Conservation (phyloP, 805 yeast genomes). For the Dipodascus albidus region DNA sequence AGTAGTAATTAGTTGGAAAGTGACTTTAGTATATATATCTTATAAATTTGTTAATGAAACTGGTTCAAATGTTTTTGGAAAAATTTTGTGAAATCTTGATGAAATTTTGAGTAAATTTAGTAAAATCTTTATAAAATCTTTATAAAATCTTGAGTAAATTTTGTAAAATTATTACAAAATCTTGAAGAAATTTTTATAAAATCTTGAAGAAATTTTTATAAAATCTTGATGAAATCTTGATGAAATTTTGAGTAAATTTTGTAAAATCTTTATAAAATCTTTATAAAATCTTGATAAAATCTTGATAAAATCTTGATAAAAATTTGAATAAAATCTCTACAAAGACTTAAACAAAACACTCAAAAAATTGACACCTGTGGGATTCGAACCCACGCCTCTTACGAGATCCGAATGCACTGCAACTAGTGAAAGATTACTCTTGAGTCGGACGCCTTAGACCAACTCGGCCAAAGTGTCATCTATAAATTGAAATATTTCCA, state of each 20-base stretch:
- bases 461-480: slow-evolving; percentile 1
- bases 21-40: neutral
- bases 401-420: slow-evolving; percentile 2
- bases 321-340: no score
- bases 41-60: neutral
- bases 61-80: neutral
- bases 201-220: no score
- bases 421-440: slow-evolving; percentile 1
- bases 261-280: neutral
- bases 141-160: neutral
- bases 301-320: no score
- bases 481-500: no score
- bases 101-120: neutral
- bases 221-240: neutral
- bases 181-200: no score
- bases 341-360: neutral
- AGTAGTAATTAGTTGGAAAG: neutral
- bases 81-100: neutral
- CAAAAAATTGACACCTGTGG: slow-evolving; percentile 1
- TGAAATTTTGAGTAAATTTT: neutral
- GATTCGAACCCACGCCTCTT: slow-evolving; percentile 2
- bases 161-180: no score
- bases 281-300: no score
- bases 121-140: neutral
- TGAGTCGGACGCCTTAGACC: slow-evolving; percentile 2